Conservation (phyloP, 345 rosid species). For the Orychophragmus violaceus region DNA sequence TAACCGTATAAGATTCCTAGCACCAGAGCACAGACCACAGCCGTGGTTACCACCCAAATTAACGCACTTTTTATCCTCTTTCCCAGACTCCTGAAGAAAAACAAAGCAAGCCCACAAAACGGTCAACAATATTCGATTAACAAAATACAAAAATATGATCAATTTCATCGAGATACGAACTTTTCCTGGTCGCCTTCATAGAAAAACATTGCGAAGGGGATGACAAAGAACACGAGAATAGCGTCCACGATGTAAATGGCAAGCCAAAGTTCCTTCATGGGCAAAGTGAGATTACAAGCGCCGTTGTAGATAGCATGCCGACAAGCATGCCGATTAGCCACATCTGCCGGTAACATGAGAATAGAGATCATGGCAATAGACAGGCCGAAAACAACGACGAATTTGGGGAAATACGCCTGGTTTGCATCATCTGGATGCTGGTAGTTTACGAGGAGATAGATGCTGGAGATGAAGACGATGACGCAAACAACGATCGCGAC, state of each 20-base stretch:
- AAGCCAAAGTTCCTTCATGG: constrained; percentile 99
- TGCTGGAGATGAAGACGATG: constrained; percentile 78
- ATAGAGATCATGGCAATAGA: constrained; percentile 84
- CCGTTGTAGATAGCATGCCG: constrained; percentile 87
- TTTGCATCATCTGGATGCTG: constrained; percentile 99
- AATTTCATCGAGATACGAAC: constrained; percentile 45
- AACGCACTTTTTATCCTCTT: constrained; percentile 91
- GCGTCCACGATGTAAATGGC: constrained; percentile 82
- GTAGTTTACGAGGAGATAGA: constrained; percentile 93
- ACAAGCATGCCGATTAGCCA: constrained; percentile 98
- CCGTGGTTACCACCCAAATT: constrained; percentile 79
- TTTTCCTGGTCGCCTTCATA: constrained; percentile 99
- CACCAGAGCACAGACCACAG: constrained; percentile 74
- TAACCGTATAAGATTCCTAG: constrained; percentile 95
- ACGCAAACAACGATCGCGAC: constrained; percentile 89
- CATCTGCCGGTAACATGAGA: constrained; percentile 97
- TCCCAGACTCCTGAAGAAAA: constrained; percentile 57
- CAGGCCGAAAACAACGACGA: constrained; percentile 92
- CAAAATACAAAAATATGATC: not conserved
- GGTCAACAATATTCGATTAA: not conserved
- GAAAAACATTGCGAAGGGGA: constrained; percentile 98
- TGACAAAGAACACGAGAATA: constrained; percentile 83
- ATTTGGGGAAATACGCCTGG: constrained; percentile 97
- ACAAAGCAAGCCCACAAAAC: not conserved
- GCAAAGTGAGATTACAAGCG: constrained; percentile 92